Conservation (phyloP, 345 rosid genomes). For the Salix udensis region DNA sequence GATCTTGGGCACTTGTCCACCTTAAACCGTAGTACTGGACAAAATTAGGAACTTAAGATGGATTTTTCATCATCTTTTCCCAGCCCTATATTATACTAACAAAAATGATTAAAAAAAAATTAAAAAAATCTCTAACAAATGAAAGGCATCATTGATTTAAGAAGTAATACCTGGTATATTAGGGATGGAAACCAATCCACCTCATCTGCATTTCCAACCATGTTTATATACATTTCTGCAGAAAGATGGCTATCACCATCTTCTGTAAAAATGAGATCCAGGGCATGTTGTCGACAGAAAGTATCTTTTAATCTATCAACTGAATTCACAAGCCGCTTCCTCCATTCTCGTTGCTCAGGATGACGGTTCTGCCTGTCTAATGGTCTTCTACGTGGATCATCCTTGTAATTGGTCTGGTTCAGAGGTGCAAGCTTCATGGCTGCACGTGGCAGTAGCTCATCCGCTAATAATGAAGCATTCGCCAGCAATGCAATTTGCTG, state of each 20-base stretch:
- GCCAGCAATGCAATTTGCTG: slow-evolving; percentile 97
- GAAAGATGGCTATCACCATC: slow-evolving; percentile 91
- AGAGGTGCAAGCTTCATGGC: slow-evolving; percentile 85
- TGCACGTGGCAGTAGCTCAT: slow-evolving; percentile 96
- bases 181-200: slow-evolving; percentile 83
- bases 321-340: slow-evolving; percentile 71
- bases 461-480: slow-evolving; percentile 93
- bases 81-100: not conserved
- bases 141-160: not conserved
- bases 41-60: not conserved
- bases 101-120: no score
- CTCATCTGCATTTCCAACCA: slow-evolving; percentile 71
- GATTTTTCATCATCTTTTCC: not conserved
- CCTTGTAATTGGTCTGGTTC: slow-evolving; percentile 53
- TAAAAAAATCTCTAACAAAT: no score
- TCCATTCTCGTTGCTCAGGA: slow-evolving; percentile 99
- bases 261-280: slow-evolving; percentile 94
- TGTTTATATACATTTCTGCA: slow-evolving; percentile 88
- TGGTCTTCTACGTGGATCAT: slow-evolving; percentile 65
- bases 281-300: slow-evolving; percentile 95
- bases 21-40: not conserved
- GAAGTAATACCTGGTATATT: slow-evolving; percentile 73
- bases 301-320: slow-evolving; percentile 89
- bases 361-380: slow-evolving; percentile 88
- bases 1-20: no score